Conservation (phyloP, 2,329 filamentous ascomycete genomes). For the Colletotrichum agaves region DNA sequence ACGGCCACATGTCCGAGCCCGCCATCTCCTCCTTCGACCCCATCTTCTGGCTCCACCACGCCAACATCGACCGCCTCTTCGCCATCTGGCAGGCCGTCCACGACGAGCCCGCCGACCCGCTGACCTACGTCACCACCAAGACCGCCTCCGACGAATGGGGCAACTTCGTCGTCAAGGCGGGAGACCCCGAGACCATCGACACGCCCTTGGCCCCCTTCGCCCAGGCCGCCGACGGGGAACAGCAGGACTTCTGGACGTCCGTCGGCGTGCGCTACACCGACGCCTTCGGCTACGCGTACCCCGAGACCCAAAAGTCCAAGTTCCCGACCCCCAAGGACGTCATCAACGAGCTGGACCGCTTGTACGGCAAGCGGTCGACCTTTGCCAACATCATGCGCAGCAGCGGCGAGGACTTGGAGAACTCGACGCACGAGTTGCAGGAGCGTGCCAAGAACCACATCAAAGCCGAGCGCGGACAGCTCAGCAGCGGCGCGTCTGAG, state of each 20-base stretch:
- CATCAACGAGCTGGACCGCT: constrained; percentile 33
- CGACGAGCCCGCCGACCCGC: constrained; percentile 21
- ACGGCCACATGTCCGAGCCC: constrained; percentile 58
- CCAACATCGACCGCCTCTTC: constrained; percentile 33
- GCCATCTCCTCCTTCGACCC: constrained; percentile 72
- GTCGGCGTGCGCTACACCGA: constrained; percentile 41
- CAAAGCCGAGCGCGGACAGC: background rate
- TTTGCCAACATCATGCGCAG: constrained; percentile 30
- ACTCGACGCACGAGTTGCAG: constrained; percentile 13
- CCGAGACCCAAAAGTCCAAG: constrained; percentile 42
- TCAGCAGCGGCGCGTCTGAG: background rate
- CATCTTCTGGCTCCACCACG: constrained; percentile 64
- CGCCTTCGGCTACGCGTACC: constrained; percentile 44
- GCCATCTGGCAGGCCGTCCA: constrained; percentile 35
- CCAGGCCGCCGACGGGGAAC: background rate
- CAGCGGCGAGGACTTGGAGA: constrained; percentile 8
- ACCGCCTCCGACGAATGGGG: constrained; percentile 31
- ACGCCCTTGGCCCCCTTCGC: constrained; percentile 44
- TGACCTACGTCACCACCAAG: constrained; percentile 28
- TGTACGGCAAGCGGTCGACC: constrained; percentile 29
- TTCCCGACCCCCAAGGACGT: constrained; percentile 38
- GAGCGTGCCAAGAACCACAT: constrained; percentile 23
- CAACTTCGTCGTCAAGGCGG: constrained; percentile 45
- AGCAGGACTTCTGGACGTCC: constrained; percentile 43
- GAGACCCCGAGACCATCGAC: constrained; percentile 39